These are phyloP conservation scores for Lipomyces chichibuensis DNA, from an alignment of 805 yeast genomes.

Conservation along the genomic window DNA sequence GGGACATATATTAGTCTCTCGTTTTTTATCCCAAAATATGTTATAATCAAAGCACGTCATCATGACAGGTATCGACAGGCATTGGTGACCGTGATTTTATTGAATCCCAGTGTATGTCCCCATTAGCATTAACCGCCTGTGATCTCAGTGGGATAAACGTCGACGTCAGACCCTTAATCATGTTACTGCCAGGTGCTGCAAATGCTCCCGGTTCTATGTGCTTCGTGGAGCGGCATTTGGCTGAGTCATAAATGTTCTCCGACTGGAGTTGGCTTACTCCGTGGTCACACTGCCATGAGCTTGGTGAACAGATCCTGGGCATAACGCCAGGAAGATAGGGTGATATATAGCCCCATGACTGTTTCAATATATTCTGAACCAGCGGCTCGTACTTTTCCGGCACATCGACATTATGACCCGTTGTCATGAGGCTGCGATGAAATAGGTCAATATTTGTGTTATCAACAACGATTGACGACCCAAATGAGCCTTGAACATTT, in stretches of 20 bases:
- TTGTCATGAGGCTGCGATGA: not conserved
- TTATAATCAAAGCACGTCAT: too few species aligned
- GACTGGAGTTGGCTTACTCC: not conserved
- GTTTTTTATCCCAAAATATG: not conserved
- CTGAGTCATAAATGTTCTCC: not conserved
- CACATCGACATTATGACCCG: not conserved
- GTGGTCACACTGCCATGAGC: not conserved
- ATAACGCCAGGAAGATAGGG: not conserved
- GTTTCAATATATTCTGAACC: not conserved
- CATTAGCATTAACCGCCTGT: not conserved
- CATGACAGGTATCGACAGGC: not conserved
- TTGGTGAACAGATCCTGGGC: not conserved
- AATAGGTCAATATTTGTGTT: not conserved
- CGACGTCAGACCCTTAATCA: not conserved
- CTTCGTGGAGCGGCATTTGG: not conserved
- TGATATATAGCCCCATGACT: not conserved
- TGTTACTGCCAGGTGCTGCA: not conserved
- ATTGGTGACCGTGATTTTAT: not conserved
- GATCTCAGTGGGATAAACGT: not conserved
- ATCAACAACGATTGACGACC: not conserved
- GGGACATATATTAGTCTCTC: too few species aligned
- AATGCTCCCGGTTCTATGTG: not conserved
- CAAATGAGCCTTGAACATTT: not conserved
- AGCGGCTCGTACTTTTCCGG: not conserved
- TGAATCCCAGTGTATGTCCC: not conserved